Conservation (phyloP, 116 monocot genomes). For the Trichopus zeylanicus region DNA sequence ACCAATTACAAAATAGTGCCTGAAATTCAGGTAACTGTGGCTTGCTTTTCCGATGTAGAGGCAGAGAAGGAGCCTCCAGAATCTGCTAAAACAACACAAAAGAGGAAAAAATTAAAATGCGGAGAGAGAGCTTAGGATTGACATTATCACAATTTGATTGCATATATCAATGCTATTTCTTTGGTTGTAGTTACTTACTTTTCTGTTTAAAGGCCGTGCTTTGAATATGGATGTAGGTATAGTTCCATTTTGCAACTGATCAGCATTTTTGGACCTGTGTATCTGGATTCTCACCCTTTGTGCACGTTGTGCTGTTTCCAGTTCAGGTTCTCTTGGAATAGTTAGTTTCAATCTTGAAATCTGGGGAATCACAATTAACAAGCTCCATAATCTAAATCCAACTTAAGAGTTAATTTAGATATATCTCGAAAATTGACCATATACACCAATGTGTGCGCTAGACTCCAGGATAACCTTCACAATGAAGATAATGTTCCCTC, state of each 20-base stretch:
- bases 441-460: too few relatives aligned
- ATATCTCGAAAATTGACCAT: too few relatives aligned
- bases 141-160: neutral
- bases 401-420: too few relatives aligned
- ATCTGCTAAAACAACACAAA: slow-evolving; percentile 26
- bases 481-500: too few relatives aligned
- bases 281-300: slow-evolving; percentile 23
- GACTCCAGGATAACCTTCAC: too few relatives aligned
- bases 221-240: slow-evolving; percentile 26
- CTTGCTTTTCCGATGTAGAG: slow-evolving; percentile 43
- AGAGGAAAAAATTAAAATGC: slow-evolving; percentile 1
- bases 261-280: slow-evolving; percentile 11
- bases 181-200: slow-evolving; percentile 22
- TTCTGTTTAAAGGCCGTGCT: slow-evolving; percentile 69
- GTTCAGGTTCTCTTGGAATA: slow-evolving; percentile 72
- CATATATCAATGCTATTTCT: slow-evolving; percentile 5
- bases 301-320: slow-evolving; percentile 59
- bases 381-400: neutral
- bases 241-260: slow-evolving; percentile 11
- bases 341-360: slow-evolving; percentile 57
- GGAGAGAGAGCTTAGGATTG: neutral
- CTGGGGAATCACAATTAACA: slow-evolving; percentile 18
- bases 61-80: slow-evolving; percentile 52
- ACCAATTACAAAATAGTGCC: slow-evolving; percentile 10
- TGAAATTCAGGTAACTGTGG: slow-evolving; percentile 49